These are phyloP conservation scores for Calcarisporium arbuscula DNA, from an alignment of 2,329 filamentous ascomycete species.

Conservation along the genomic window DNA sequence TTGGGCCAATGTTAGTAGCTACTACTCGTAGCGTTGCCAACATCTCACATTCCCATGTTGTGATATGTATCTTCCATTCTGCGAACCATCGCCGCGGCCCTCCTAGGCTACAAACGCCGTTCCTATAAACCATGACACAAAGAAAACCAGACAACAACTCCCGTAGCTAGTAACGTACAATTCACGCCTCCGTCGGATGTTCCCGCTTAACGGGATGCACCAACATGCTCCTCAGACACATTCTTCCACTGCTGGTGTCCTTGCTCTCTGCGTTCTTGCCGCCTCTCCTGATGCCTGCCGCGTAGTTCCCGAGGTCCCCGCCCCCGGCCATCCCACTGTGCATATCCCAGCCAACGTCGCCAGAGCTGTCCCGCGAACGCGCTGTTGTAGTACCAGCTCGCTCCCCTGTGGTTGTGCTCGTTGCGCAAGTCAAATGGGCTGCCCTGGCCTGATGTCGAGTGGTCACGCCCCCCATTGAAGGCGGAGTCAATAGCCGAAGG, in stretches of 20 bases:
- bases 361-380: conserved; percentile 73
- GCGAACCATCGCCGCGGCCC: too few relatives aligned
- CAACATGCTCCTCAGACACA: conserved; percentile 75
- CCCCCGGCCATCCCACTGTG: conserved; percentile 45
- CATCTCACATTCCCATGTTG: too few relatives aligned
- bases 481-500: conserved; percentile 62
- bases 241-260: conserved; percentile 48
- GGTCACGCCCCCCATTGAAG: conserved; percentile 71
- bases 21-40: too few relatives aligned
- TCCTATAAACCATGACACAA: background rate
- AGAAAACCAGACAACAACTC: background rate
- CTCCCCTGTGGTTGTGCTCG: conserved; percentile 77
- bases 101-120: too few relatives aligned
- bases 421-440: conserved; percentile 62
- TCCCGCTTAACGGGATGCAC: conserved; percentile 75
- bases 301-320: conserved; percentile 42
- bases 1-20: too few relatives aligned
- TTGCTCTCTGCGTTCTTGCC: conserved; percentile 45
- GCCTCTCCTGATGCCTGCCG: conserved; percentile 40
- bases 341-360: conserved; percentile 66
- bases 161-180: background rate
- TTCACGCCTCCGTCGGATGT: conserved; percentile 40
- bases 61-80: too few relatives aligned
- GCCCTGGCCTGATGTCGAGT: conserved; percentile 56
- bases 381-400: conserved; percentile 80